phyloP scores from a whole-genome alignment of 2,329 filamentous ascomycete species.

The Talaromyces sp. region DNA sequence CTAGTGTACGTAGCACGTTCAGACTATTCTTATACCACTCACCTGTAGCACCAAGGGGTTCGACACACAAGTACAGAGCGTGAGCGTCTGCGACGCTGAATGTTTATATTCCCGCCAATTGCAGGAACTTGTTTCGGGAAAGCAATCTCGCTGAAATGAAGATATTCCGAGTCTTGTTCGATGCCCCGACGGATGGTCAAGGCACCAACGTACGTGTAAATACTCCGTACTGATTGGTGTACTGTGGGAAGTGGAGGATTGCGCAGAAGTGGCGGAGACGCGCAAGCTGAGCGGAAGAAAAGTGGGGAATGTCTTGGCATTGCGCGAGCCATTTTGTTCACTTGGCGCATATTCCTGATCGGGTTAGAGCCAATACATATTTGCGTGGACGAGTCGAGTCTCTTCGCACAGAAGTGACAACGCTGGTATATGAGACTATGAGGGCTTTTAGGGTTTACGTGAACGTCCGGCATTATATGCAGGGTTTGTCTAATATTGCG shows the following conservation, averaged over 20 bases:
- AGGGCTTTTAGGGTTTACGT: not conserved
- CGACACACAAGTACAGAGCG: not conserved
- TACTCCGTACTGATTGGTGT: no score
- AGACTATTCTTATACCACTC: not conserved
- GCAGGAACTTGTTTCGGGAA: not conserved
- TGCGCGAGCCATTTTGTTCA: not conserved
- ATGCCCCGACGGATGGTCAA: not conserved
- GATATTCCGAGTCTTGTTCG: not conserved
- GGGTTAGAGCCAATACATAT: not conserved
- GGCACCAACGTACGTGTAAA: not conserved
- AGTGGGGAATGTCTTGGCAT: not conserved
- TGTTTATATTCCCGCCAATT: not conserved
- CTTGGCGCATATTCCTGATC: not conserved
- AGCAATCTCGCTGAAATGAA: not conserved
- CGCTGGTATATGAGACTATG: not conserved
- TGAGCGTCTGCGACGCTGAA: not conserved
- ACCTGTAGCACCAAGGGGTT: not conserved
- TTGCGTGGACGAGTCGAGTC: not conserved
- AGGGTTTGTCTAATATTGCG: not conserved
- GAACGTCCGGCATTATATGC: not conserved
- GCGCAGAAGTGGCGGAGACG: not conserved
- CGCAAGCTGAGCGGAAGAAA: conserved; percentile 2
- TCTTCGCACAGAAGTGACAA: not conserved
- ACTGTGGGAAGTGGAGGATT: not conserved
- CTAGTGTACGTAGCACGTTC: not conserved